Evolutionary conservation across 2,329 filamentous ascomycete species (phyloP), one percentile per base, ranked within the genome.

Genomic region (Paracoccidioides lutzii): DNA sequence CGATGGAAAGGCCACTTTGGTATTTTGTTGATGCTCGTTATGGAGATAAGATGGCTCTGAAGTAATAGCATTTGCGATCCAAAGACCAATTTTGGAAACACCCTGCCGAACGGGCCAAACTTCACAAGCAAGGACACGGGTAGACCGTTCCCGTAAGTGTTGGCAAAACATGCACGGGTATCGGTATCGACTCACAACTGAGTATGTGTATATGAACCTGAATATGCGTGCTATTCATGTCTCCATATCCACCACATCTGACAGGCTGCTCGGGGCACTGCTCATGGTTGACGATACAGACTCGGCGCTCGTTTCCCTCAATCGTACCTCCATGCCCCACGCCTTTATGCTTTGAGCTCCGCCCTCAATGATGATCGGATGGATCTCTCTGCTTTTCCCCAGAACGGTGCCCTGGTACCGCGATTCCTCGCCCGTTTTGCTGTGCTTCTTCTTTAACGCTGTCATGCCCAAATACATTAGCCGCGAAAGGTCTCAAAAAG

Each of bases 381-480:
- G 82, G 56, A 84, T 80, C 61, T 95, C 88, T 51, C 79, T 79
- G 46, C 78, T 76, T 61, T 84, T 84, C 3, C 91, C 91, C 9
- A 97, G 76, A 0, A 93, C 80, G 0, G 91, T 95, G 35, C 88
- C 89, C 62, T 85, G 82, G 69, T 89, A 95, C 64, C 91, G 85
- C 8, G 85, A 84, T 65, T 95, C 90, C 65, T 94, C 89, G 59
- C 87, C 88, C 0, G 86, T 87, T 64, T 93, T 94, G 73, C 85
- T 90, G 69, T 95, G 88, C 67, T 94, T 95, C 73, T 90, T 93
- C 71, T 95, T 96, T 44, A 97, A 75, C 4, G 83, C 86, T 87
- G 61, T 14, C 32, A 30, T 14, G 40, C 15, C 32, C 35, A 32
- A 52, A 12, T 6, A 57, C 15, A 46, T 58, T 37, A 58, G 53